Evolutionary conservation across 805 yeast genomes (phyloP).

Genomic region (Candida ficus): DNA sequence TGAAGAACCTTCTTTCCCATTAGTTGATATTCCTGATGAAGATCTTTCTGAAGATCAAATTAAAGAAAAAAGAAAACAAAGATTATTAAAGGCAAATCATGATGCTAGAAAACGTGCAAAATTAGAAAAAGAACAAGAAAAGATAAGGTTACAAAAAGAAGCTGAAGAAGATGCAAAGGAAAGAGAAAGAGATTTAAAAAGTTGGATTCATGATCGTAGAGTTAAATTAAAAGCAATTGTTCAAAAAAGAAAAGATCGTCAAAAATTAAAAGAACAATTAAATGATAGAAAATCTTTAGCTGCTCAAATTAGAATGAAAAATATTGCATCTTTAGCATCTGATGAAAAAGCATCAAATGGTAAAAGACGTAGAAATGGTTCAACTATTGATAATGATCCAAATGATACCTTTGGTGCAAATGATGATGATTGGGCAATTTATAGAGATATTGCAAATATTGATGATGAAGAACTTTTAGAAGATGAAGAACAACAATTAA

Average conservation of each 20-base stretch:
- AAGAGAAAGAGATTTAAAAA: constrained; percentile 67
- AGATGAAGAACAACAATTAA: constrained; percentile 56
- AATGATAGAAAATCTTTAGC: constrained; percentile 87
- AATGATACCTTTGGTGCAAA: constrained; percentile 92
- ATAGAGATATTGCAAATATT: constrained; percentile 72
- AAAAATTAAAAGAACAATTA: constrained; percentile 68
- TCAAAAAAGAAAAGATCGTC: constrained; percentile 58
- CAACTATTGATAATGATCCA: constrained; percentile 83
- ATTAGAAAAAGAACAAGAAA: constrained; percentile 68
- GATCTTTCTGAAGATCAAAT: constrained; percentile 74
- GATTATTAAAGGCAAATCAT: constrained; percentile 73
- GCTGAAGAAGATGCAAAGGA: constrained; percentile 67
- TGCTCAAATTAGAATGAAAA: constrained; percentile 89
- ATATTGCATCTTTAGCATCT: constrained; percentile 78
- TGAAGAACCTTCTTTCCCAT: constrained; percentile 54
- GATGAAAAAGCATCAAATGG: constrained; percentile 41
- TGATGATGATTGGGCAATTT: constrained; percentile 93
- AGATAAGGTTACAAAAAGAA: constrained; percentile 52
- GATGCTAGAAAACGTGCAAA: constrained; percentile 85
- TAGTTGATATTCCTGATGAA: constrained; percentile 80
- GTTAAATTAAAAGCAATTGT: constrained; percentile 53
- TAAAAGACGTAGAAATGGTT: constrained; percentile 46
- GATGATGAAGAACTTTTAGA: constrained; percentile 80
- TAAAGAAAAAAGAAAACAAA: constrained; percentile 83
- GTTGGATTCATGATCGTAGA: constrained; percentile 77